Percentiles rank a stretch among this genome's conserved stretches.
These are phyloP conservation scores for Eucalyptus virginea DNA, from an alignment of 345 rosid species.

Conservation along the genomic window DNA sequence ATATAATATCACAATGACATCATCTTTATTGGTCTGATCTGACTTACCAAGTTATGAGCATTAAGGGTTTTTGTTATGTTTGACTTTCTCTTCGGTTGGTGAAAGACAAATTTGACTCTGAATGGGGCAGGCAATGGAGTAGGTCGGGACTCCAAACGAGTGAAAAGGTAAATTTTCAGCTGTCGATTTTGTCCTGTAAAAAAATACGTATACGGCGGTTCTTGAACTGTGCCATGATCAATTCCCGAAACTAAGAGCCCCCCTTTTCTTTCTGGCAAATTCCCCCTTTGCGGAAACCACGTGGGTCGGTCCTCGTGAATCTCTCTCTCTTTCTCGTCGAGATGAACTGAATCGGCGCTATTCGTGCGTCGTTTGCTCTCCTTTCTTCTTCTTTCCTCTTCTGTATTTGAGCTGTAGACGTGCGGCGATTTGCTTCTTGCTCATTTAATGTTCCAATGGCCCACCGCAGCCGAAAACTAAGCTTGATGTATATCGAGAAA, in stretches of 20 bases:
- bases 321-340: background rate
- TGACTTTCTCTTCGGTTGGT: background rate
- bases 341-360: background rate
- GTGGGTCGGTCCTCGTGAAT: background rate
- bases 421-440: background rate
- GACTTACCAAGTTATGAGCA: background rate
- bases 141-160: background rate
- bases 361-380: background rate
- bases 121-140: background rate
- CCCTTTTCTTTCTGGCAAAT: background rate
- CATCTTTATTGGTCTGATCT: background rate
- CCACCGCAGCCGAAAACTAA: background rate
- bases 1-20: background rate
- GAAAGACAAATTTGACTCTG: background rate
- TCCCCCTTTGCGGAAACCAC: background rate
- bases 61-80: background rate
- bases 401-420: background rate
- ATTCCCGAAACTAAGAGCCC: background rate
- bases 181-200: background rate
- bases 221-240: background rate
- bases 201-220: background rate
- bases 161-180: background rate
- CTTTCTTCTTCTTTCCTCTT: no score
- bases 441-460: background rate
- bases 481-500: background rate